Percentiles rank a stretch among this genome's conserved stretches.
phyloP scores from a whole-genome alignment of 768 basidiomycete genomes.

The Hericium alpestre region DNA sequence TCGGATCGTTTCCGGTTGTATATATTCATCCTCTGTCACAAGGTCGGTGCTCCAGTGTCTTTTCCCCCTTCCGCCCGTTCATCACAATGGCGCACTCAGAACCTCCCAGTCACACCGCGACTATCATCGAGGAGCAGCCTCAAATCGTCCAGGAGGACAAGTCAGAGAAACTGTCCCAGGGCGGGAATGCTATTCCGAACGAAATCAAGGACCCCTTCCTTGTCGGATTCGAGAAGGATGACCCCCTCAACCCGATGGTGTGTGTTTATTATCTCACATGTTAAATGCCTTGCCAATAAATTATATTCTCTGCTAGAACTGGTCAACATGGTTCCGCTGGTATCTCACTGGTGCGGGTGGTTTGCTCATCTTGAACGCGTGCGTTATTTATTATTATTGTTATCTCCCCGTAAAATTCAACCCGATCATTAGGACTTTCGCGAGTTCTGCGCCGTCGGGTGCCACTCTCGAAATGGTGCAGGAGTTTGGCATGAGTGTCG shows the following conservation, averaged over 20 bases:
- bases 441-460: slow-evolving; percentile 49
- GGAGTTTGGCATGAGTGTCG: slow-evolving; percentile 38
- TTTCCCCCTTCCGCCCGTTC: slow-evolving; percentile 3
- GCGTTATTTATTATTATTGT: slow-evolving; percentile 14
- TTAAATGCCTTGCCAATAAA: not conserved
- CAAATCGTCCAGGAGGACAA: not conserved
- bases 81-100: not conserved
- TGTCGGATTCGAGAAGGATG: slow-evolving; percentile 7
- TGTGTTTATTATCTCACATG: not conserved
- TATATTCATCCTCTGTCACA: not conserved
- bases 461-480: slow-evolving; percentile 33
- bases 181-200: not conserved
- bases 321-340: slow-evolving; percentile 36
- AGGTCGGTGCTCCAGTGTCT: not conserved
- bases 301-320: slow-evolving; percentile 31
- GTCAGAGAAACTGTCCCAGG: not conserved
- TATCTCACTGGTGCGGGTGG: slow-evolving; percentile 40
- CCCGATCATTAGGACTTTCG: slow-evolving; percentile 38
- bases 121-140: not conserved
- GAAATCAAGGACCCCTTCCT: slow-evolving; percentile 10
- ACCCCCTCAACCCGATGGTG: slow-evolving; percentile 7
- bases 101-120: slow-evolving; percentile 5
- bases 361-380: slow-evolving; percentile 47
- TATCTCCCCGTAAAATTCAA: not conserved
- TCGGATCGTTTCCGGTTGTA: not conserved